Base-by-base conservation (phyloP, 169 alveolate species). In the Sarcocystis neurona region DNA sequence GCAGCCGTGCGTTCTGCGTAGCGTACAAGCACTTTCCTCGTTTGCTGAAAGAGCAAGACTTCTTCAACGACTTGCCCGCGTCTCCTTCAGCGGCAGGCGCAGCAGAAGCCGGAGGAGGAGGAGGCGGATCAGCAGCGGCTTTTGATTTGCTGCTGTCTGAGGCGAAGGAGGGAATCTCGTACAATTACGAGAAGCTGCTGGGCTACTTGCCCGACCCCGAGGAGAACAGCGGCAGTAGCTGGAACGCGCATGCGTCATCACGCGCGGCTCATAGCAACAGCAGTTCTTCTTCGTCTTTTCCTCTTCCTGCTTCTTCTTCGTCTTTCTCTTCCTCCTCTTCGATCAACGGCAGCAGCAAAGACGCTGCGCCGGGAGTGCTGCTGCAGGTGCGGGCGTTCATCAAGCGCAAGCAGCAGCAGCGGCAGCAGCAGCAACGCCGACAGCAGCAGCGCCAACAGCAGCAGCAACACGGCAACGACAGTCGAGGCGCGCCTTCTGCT, bases 1-100 rank as follows among this genome's bases (percentile, higher is more conserved):
- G 79, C 79, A 92, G 94, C 87, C 89, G 94, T 34, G 94, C 94
- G 30, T 92, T 89, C 75, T 77, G 87, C 37, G 70, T 89, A 34
- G 91, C 93, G 63, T 92, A 89, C 47, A 66, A 68, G 58, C 78
- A 60, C 70, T 89, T 92, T 74, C 92, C 84, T 23, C 72, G 79
- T 41, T 77, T 92, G 66, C 27, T 92, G 90, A 89, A 68, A 70
- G 94, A 92, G 68, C 94, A 92, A 46, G 91, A 92, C 44, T 89
- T 92, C 79, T 91, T 91, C 74, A 79, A 75, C 72, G 86, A 84
- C 77, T 88, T 27, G 39, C 56, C 58, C 5, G 39, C 37, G 0
- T 46, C 66, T 10, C 18, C 37, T 15, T 37, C 27, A 20, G 43
- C 39, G 18, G 79, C 41, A 18, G 82, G 56, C 63, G 50, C 18